Percentiles rank a stretch among this genome's conserved stretches.
Evolutionary conservation across 345 rosid species (phyloP).

Genomic region (Euphorbia peplus): DNA sequence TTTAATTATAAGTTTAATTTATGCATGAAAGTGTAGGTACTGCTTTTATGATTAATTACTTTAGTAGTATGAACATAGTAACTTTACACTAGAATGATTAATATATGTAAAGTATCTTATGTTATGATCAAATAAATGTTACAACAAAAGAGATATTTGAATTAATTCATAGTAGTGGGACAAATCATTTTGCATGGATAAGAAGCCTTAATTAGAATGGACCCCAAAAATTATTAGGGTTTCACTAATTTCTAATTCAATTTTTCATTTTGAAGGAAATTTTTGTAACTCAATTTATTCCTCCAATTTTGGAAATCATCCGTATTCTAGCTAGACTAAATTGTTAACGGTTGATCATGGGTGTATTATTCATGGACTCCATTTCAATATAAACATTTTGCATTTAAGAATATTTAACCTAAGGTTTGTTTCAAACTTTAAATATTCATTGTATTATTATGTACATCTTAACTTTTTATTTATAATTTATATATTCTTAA

Average conservation of each 20-base stretch:
- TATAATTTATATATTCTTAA: no score
- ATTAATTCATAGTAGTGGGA: not conserved
- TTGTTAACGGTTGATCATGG: no score
- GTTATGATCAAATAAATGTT: conserved; percentile 2
- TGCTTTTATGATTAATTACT: conserved; percentile 2
- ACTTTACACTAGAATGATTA: conserved; percentile 7
- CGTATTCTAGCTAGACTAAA: no score
- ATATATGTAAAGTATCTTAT: not conserved
- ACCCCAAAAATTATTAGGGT: not conserved
- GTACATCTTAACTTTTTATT: no score
- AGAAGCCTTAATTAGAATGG: not conserved
- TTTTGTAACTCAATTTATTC: no score
- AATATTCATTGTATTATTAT: no score
- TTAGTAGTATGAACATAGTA: not conserved
- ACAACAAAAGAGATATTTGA: not conserved
- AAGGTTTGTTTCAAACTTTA: no score
- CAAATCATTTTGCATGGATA: conserved; percentile 2
- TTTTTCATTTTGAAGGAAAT: no score
- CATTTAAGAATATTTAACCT: no score
- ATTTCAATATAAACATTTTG: no score
- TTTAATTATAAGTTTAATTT: no score
- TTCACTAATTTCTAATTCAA: not conserved
- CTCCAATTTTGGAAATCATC: not conserved
- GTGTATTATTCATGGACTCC: no score
- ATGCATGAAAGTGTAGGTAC: not conserved